A percentile compares a stretch with the other conserved stretches of the same genome.
phyloP scores from a whole-genome alignment of 345 rosid genomes.

The Anacardium occidentale region DNA sequence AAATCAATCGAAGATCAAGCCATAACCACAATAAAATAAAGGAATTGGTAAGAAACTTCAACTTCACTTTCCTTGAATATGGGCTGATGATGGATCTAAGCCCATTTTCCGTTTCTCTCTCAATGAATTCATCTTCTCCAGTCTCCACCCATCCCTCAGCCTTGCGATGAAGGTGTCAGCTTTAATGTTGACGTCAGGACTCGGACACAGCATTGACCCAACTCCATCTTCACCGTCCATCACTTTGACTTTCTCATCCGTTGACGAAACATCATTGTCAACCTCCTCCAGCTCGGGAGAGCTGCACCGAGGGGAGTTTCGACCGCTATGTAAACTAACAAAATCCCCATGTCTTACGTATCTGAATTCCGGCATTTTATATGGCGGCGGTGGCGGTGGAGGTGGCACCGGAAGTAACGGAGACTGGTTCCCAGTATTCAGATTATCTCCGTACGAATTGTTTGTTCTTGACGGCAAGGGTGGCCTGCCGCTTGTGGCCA shows the following conservation, averaged over 20 bases:
- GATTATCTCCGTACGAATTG: constrained; percentile 32
- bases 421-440: constrained; percentile 40
- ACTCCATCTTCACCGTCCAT: constrained; percentile 30
- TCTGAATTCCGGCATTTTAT: constrained; percentile 42
- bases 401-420: constrained; percentile 54
- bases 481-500: constrained; percentile 42
- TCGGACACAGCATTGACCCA: constrained; percentile 53
- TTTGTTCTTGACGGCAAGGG: constrained; percentile 53
- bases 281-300: constrained; percentile 55
- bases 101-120: constrained; percentile 45
- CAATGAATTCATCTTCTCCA: constrained; percentile 72
- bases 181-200: constrained; percentile 79
- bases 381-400: constrained; percentile 48
- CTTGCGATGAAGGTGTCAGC: constrained; percentile 87
- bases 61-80: not conserved
- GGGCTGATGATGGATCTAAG: constrained; percentile 22
- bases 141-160: constrained; percentile 69
- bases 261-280: constrained; percentile 10
- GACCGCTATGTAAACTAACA: constrained; percentile 50
- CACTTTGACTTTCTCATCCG: constrained; percentile 21
- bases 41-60: not conserved
- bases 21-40: not conserved
- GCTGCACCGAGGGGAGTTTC: constrained; percentile 62
- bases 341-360: constrained; percentile 51
- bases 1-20: too few relatives aligned